Evolutionary conservation across 768 basidiomycete genomes (phyloP).

Genomic region (Suillus sp.): DNA sequence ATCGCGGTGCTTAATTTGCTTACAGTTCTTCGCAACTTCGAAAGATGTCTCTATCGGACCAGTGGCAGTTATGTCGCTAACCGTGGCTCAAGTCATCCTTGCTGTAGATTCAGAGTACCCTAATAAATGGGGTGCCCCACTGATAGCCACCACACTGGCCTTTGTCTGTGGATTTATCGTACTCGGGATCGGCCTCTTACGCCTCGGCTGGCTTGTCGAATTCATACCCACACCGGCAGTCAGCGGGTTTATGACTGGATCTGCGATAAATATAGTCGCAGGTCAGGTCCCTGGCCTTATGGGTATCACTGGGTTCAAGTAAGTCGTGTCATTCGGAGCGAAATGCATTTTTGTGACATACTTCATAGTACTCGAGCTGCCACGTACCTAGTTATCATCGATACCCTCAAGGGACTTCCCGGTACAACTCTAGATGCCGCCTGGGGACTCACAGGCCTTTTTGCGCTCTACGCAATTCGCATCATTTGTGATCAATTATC

Average conservation of each 20-base stretch:
- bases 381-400: slow-evolving; percentile 88
- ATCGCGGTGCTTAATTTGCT: not conserved
- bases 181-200: slow-evolving; percentile 83
- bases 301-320: slow-evolving; percentile 87
- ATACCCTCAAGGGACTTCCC: slow-evolving; percentile 84
- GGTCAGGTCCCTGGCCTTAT: slow-evolving; percentile 90
- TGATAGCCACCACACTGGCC: slow-evolving; percentile 84
- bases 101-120: slow-evolving; percentile 57
- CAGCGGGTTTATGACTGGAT: slow-evolving; percentile 95
- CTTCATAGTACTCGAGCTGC: slow-evolving; percentile 73
- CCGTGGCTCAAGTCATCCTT: slow-evolving; percentile 78
- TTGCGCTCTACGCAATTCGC: slow-evolving; percentile 70
- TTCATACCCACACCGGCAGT: slow-evolving; percentile 89
- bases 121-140: slow-evolving; percentile 59
- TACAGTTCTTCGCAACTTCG: slow-evolving; percentile 90
- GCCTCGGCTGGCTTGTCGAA: slow-evolving; percentile 93
- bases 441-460: slow-evolving; percentile 80
- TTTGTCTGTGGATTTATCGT: slow-evolving; percentile 92
- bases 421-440: slow-evolving; percentile 80
- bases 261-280: slow-evolving; percentile 88
- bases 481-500: slow-evolving; percentile 50
- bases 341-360: slow-evolving; percentile 11
- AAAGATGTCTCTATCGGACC: slow-evolving; percentile 99
- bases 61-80: slow-evolving; percentile 97
- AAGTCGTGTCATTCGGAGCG: slow-evolving; percentile 28